Evolutionary conservation across 1,284 basidiomycete species (phyloP), one percentile per base, ranked within the genome.

Genomic region (Phellinidium pouzarii): DNA sequence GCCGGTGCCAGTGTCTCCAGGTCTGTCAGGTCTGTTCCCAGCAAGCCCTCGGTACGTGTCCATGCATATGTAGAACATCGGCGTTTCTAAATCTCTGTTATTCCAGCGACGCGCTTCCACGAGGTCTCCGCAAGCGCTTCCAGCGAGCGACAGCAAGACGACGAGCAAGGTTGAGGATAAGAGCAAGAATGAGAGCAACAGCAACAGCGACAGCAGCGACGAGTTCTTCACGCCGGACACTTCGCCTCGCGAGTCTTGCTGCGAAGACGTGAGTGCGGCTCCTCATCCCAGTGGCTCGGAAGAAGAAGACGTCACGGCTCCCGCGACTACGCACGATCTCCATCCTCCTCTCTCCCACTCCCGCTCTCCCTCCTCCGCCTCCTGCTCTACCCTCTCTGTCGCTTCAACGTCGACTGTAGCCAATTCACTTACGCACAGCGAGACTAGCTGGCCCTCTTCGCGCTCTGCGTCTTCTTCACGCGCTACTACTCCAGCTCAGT

Each of bases 211-310:
- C 22, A 41, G 44, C 48, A 58, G 60, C 44, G 22, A 68, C 22
- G 61, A 51, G 34, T 68, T 68, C 47, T 70, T 65, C 57, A 68
- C 68, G 4, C 68, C 68, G 26, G 26, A 52, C 42, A 36, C 51
- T 14, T 58, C 62, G 7, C 62, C 62, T 26, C 34, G 53, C 26
- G 48, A 54, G 4, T 56, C 60, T 1, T 36, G 53, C 11, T 41
- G 53, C n/a, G 58, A 62, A n/a, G 48, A 48, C 26, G 23, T 2
- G n/a, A 11, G 22, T n/a, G n/a, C n/a, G n/a, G n/a, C n/a, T n/a
- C n/a, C n/a, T n/a, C 29, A 45, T 8, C 12, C 17, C 43, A 52
- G 12, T 20, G 11, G 31, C 26, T 11, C 43, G n/a, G n/a, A n/a
- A n/a, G n/a, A 20, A 12, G 50, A 45, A 20, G 29, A 34, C 40